Evolutionary conservation across 805 yeast species (phyloP).

Genomic region (Pichia paraexigua): DNA sequence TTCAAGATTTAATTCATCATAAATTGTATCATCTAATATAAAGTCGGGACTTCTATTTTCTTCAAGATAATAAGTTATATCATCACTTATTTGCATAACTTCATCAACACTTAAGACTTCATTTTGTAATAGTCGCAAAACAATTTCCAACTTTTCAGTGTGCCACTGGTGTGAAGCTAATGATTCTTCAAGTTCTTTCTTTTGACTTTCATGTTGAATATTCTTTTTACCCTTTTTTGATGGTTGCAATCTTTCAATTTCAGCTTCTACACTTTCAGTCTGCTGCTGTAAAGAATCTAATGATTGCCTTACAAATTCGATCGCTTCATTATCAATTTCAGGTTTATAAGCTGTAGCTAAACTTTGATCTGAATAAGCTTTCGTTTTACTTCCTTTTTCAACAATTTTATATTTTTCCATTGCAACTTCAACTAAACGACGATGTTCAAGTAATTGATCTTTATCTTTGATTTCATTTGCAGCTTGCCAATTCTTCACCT

Average conservation of each 20-base stretch:
- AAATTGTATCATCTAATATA: slow-evolving; percentile 88
- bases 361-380: slow-evolving; percentile 52
- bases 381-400: slow-evolving; percentile 48
- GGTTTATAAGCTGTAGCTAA: slow-evolving; percentile 45
- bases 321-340: slow-evolving; percentile 66
- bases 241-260: slow-evolving; percentile 43
- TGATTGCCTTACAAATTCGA: slow-evolving; percentile 57
- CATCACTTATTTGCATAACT: slow-evolving; percentile 74
- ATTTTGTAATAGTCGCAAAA: slow-evolving; percentile 68
- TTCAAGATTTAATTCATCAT: slow-evolving; percentile 75
- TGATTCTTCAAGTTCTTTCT: slow-evolving; percentile 52
- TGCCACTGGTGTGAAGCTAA: slow-evolving; percentile 76
- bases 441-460: slow-evolving; percentile 39
- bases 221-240: slow-evolving; percentile 44
- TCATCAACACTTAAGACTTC: slow-evolving; percentile 70
- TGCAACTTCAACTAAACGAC: slow-evolving; percentile 34
- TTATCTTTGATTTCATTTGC: slow-evolving; percentile 44
- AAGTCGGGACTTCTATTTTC: slow-evolving; percentile 91
- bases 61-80: slow-evolving; percentile 86
- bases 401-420: slow-evolving; percentile 57
- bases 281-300: slow-evolving; percentile 78
- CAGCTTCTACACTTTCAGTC: slow-evolving; percentile 68
- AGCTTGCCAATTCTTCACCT: slow-evolving; percentile 51
- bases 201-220: slow-evolving; percentile 39
- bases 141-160: slow-evolving; percentile 65